Evolutionary conservation across 768 basidiomycete species (phyloP), one percentile per base, ranked within the genome.

Genomic region (Podaxis pistillaris): DNA sequence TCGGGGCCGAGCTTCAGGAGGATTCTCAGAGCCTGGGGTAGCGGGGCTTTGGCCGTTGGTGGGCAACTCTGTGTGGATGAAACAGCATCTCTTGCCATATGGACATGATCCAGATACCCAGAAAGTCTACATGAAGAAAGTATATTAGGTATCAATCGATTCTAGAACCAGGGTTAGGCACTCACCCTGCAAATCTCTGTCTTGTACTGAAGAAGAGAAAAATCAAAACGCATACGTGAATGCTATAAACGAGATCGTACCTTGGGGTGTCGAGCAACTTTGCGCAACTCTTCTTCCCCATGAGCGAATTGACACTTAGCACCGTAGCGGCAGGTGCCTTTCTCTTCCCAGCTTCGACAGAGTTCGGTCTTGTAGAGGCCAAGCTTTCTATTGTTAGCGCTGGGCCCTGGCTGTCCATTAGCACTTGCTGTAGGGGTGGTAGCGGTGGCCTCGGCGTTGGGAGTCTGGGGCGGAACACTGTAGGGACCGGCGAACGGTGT

Each of bases 21-120:
- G 73, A 44, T 73, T 74, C 50, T 71, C 73, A 7, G 83, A 79
- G 52, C 83, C 83, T 60, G 84, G 83, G 50, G 83, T 77, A 19
- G 79, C 77, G 37, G 61, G 61, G 53, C 61, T 62, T 56, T 62
- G 61, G 28, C 84, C 87, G n/a, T 83, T 79, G 50, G 81, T 79
- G 17, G 92, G 90, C 50, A 93, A 80, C 69, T 91, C 92, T 1
- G 93, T 94, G 70, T 95, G 93, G 68, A 95, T 94, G 82, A 95
- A 95, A 78, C 93, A 95, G 74, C 93, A 95, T 61, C 93, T 79
- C 74, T 94, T 94, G 58, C 94, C 93, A 67, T 95, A 95, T 0
- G 93, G 93, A 71, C 93, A 95, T 17, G 93, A 93, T 28, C 93
- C 93, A 52, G 93, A 94, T 12, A 94, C 89, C 91, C 93, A 95